Evolutionary conservation across 1,139 yeast species (phyloP).

Genomic region (Nakaseomyces bracarensis): DNA sequence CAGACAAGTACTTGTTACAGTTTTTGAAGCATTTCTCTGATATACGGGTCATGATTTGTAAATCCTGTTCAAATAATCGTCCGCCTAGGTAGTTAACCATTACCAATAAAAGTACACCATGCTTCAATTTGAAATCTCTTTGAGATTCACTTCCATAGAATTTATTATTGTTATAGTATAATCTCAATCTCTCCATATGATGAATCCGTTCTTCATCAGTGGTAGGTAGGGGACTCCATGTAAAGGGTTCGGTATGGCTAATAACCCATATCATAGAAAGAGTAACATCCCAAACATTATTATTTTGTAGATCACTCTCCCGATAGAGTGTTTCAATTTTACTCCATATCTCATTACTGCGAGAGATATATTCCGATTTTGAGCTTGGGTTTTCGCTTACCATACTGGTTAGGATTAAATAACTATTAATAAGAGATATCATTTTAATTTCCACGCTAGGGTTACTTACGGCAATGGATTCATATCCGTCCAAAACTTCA

Average conservation of each 20-base stretch:
- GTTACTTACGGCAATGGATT: not conserved
- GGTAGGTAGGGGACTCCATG: constrained; percentile 24
- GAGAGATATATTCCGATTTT: constrained; percentile 10
- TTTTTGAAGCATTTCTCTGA: constrained; percentile 27
- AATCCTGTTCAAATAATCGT: constrained; percentile 26
- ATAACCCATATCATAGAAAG: constrained; percentile 25
- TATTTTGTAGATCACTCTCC: constrained; percentile 16
- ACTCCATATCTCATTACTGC: constrained; percentile 18
- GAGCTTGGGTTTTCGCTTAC: constrained; percentile 13
- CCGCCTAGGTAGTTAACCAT: constrained; percentile 29
- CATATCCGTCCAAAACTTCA: not conserved
- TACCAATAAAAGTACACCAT: constrained; percentile 22
- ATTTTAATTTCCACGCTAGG: constrained; percentile 17
- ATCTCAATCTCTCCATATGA: constrained; percentile 17
- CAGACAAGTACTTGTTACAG: constrained; percentile 16
- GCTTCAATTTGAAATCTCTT: constrained; percentile 22
- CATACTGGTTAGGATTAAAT: constrained; percentile 10
- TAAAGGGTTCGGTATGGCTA: constrained; percentile 29
- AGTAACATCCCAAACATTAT: constrained; percentile 26
- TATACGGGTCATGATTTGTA: constrained; percentile 20
- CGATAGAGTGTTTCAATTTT: constrained; percentile 14
- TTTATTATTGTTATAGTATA: constrained; percentile 23
- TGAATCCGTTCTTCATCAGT: constrained; percentile 18
- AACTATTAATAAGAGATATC: constrained; percentile 22
- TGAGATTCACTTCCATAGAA: too few relatives aligned